Conservation (phyloP, 306 rosid genomes). For the Calophaca sinica region DNA sequence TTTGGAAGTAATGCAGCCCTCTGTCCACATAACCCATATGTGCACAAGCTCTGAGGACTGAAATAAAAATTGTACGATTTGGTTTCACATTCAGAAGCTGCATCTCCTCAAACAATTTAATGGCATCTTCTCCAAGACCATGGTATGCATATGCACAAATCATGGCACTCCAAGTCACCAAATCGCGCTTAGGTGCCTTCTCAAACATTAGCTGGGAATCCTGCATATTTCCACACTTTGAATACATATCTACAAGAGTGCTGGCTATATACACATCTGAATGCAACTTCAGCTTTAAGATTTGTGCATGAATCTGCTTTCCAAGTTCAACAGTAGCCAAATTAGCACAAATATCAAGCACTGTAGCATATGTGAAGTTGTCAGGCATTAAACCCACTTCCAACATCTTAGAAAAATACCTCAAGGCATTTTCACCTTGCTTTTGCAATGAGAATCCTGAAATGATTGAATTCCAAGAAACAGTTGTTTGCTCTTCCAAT, state of each 20-base stretch:
- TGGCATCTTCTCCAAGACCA: conserved; percentile 81
- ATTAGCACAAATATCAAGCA: conserved; percentile 87
- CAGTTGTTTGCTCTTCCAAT: conserved; percentile 64
- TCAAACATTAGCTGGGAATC: conserved; percentile 72
- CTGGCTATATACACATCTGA: conserved; percentile 76
- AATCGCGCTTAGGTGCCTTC: conserved; percentile 77
- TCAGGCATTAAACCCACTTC: conserved; percentile 74
- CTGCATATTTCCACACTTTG: conserved; percentile 86
- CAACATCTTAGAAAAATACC: conserved; percentile 72
- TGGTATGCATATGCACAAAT: conserved; percentile 84
- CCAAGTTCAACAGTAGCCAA: conserved; percentile 86
- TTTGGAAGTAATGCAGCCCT: conserved; percentile 62
- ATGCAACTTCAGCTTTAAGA: conserved; percentile 71
- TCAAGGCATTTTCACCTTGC: conserved; percentile 80
- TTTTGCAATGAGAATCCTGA: conserved; percentile 79
- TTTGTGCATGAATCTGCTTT: conserved; percentile 86
- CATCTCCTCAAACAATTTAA: conserved; percentile 73
- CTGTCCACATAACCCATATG: conserved; percentile 73
- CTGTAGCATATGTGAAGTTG: conserved; percentile 81
- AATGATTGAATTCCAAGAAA: conserved; percentile 88
- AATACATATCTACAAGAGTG: conserved; percentile 91
- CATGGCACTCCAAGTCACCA: conserved; percentile 93
- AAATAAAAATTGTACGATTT: conserved; percentile 75
- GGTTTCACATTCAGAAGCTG: conserved; percentile 73
- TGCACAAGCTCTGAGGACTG: conserved; percentile 88